Evolutionary conservation across 331 rosid genomes (phyloP).

Genomic region (Acacia concinna): DNA sequence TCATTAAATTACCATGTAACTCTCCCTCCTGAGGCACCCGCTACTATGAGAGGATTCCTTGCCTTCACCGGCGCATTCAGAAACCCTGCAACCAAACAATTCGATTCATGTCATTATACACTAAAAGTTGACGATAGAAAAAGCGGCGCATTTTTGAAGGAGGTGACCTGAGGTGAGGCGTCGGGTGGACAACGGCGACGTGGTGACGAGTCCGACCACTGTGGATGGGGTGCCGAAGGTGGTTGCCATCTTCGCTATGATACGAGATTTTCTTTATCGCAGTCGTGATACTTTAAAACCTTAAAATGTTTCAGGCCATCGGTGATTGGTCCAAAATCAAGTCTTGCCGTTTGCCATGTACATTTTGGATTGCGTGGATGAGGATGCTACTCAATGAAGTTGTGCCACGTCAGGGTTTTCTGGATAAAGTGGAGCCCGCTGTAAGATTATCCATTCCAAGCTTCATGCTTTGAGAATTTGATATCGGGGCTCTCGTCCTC

Average conservation of each 20-base stretch:
- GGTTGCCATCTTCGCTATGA: slow-evolving; percentile 35
- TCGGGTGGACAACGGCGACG: slow-evolving; percentile 27
- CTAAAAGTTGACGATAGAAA: neutral
- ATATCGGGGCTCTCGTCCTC: neutral
- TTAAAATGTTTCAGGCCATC: neutral
- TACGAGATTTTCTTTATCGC: neutral
- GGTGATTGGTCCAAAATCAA: neutral
- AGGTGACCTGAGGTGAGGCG: slow-evolving; percentile 42
- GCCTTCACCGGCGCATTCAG: slow-evolving; percentile 4
- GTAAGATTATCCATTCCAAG: neutral
- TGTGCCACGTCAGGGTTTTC: slow-evolving; percentile 44
- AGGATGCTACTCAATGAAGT: slow-evolving; percentile 41
- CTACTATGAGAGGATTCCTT: slow-evolving; percentile 2
- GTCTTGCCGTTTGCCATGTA: neutral
- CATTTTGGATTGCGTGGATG: slow-evolving; percentile 43
- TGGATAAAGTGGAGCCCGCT: slow-evolving; percentile 55
- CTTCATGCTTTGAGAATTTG: neutral
- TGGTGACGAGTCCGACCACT: slow-evolving; percentile 41
- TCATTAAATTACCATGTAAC: neutral
- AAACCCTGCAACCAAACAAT: slow-evolving; percentile 19
- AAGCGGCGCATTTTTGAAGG: neutral
- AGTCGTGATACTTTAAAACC: neutral
- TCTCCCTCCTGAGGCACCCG: slow-evolving; percentile 13
- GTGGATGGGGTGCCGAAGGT: slow-evolving; percentile 32
- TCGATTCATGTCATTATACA: neutral